phyloP scores from a whole-genome alignment of 2,329 filamentous ascomycete species.

The Dactylellina haptotyla region DNA sequence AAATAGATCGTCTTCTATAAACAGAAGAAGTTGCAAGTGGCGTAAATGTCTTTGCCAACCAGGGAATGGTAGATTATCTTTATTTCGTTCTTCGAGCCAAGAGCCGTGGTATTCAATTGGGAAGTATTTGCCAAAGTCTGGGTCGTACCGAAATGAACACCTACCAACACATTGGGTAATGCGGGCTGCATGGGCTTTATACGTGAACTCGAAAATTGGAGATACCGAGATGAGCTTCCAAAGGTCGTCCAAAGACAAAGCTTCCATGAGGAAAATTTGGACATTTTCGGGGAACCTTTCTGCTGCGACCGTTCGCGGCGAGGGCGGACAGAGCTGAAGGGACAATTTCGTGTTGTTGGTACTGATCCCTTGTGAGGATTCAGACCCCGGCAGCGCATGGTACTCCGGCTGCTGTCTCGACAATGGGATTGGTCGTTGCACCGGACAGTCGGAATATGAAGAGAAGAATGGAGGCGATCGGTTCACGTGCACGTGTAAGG shows the following conservation, averaged over 20 bases:
- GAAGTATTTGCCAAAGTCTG: conserved; percentile 22
- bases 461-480: too few relatives aligned
- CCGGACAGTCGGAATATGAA: too few relatives aligned
- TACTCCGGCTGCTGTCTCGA: too few relatives aligned
- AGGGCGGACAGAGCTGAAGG: too few relatives aligned
- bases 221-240: conserved; percentile 8
- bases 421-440: too few relatives aligned
- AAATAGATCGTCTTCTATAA: conserved; percentile 18
- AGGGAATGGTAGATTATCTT: conserved; percentile 5
- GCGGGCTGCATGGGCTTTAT: neutral
- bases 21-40: conserved; percentile 6
- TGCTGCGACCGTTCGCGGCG: too few relatives aligned
- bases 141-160: conserved; percentile 22
- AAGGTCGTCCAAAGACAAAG: neutral
- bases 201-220: neutral
- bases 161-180: neutral
- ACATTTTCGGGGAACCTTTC: neutral
- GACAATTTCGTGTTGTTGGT: too few relatives aligned
- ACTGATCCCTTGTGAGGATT: too few relatives aligned
- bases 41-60: conserved; percentile 6
- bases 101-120: conserved; percentile 21
- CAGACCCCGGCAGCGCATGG: too few relatives aligned
- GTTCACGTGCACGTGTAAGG: too few relatives aligned
- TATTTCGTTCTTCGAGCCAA: conserved; percentile 6
- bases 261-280: neutral